Evolutionary conservation across 495 filamentous ascomycete species (phyloP), one percentile per base, ranked within the genome.

Genomic region (Daldinia vernicosa): DNA sequence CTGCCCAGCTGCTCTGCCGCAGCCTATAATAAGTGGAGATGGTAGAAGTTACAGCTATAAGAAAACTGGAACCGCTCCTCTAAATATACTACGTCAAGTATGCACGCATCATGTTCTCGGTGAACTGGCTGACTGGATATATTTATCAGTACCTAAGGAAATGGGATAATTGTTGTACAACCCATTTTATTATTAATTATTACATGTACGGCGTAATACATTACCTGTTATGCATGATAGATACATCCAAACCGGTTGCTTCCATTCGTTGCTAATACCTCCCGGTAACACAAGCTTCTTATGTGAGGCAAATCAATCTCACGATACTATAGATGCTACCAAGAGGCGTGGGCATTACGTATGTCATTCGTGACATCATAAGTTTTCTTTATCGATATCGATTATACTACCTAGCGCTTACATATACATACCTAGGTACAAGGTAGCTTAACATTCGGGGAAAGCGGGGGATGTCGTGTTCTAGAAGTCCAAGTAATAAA

Each of bases 291-390:
- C 19, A 22, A 12, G 9, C 43, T 47, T 47, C 17, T 24, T 24
- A 24, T 47, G 19, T 24, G 9, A 12, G 43, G 7, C 19, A 47
- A 47, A 47, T 47, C 8, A 47, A 47, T 22, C 7, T 24, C 43
- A 24, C 19, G 43, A 47, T 24, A 24, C 19, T 19, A 47, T 24
- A 47, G 3, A 22, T 47, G 19, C 2, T 47, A 47, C 17, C 3
- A 14, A 22, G 43, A 47, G 43, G 22, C 43, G 43, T 47, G 19
- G 43, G 43, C 43, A 47, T 47, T 47, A 47, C 43, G 43, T 47
- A 47, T 47, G 43, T 5, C 9, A 47, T 47, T 47, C 19, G 17
- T 47, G 43, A 47, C 43, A 47, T 47, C 43, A 47, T 47, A 47
- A 24, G 43, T 47, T 47, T 47, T 47, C 8, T 40, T 40, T 6